These are phyloP conservation scores for Reticulascus tulasneorum DNA, from an alignment of 2,329 filamentous ascomycete genomes.

Conservation along the genomic window DNA sequence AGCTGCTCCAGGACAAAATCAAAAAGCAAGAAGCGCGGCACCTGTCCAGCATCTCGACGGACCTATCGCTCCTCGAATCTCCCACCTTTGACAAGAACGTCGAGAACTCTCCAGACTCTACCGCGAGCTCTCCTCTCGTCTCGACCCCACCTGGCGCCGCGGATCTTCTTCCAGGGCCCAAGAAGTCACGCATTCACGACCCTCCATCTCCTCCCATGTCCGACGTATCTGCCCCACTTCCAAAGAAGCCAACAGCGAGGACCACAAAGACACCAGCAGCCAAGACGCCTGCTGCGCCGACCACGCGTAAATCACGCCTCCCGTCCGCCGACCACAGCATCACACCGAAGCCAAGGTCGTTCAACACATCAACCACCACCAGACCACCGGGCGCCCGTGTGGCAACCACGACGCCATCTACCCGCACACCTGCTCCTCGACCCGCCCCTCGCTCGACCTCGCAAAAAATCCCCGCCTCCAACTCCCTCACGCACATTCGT, in stretches of 20 bases:
- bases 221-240: constrained; percentile 60
- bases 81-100: constrained; percentile 69
- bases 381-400: constrained; percentile 29
- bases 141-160: constrained; percentile 70
- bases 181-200: constrained; percentile 69
- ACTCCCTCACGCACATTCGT: constrained; percentile 87
- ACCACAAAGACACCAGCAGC: constrained; percentile 38
- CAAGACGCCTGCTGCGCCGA: constrained; percentile 46
- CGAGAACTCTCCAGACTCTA: constrained; percentile 73
- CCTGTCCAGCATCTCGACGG: constrained; percentile 56
- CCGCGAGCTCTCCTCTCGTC: constrained; percentile 85
- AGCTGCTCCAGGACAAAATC: constrained; percentile 91
- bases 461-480: constrained; percentile 52
- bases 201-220: constrained; percentile 94
- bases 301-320: constrained; percentile 44
- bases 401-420: constrained; percentile 41
- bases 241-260: constrained; percentile 3
- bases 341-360: constrained; percentile 47
- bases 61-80: constrained; percentile 62
- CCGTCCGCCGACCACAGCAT: constrained; percentile 28
- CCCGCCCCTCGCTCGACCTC: constrained; percentile 39
- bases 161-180: constrained; percentile 7
- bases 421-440: constrained; percentile 52
- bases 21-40: constrained; percentile 63
- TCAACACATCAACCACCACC: constrained; percentile 29